Evolutionary conservation across 371 early-diverging fungal genomes (phyloP), one percentile per base, ranked within the genome.

Genomic region (Mortierella sp.): DNA sequence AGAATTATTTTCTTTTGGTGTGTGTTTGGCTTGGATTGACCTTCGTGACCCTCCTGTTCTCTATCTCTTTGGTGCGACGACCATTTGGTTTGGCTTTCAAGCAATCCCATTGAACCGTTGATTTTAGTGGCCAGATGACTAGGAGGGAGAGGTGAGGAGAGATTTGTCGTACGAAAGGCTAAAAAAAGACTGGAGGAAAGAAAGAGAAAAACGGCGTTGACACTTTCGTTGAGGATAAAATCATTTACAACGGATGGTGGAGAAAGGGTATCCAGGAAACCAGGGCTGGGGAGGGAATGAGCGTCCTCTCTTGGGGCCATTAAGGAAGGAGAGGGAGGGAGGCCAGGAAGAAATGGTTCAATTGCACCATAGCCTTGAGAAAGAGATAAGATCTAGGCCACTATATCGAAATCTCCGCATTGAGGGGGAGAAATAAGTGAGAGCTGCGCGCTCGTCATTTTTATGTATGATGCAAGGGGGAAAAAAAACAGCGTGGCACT

Each of bases 361-460:
- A 68, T 21, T 68, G 68, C 68, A 10, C 41, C 38, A 38, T 41
- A 38, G n/a, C 41, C 18, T 21, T 68, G 18, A 16, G 29, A 35
- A 32, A 10, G 3, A 41, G 68, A 68, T 68, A 41, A 68, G 41
- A 68, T 38, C 68, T 68, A 68, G 68, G 41, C 68, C 68, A 24
- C 68, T 10, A 24, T 7, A 24, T 38, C 68, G 2, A 65, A 65
- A 38, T 65, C 8, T 65, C 65, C 21, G 24, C 21, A 21, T 24
- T 65, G 65, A 32, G 63, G 29, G 63, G 32, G 7, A 8, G 56
- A 41, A 65, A 38, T 21, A 65, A 8, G 4, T 35, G 68, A 68
- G 43, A 41, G 68, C 68, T 24, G 68, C 68, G 68, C 41, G 68
- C 24, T 68, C 68, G 41, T 38, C 68, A 68, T 68, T 68, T 68